Evolutionary conservation across 306 rosid genomes (phyloP).

Genomic region (Trifolium repens): DNA sequence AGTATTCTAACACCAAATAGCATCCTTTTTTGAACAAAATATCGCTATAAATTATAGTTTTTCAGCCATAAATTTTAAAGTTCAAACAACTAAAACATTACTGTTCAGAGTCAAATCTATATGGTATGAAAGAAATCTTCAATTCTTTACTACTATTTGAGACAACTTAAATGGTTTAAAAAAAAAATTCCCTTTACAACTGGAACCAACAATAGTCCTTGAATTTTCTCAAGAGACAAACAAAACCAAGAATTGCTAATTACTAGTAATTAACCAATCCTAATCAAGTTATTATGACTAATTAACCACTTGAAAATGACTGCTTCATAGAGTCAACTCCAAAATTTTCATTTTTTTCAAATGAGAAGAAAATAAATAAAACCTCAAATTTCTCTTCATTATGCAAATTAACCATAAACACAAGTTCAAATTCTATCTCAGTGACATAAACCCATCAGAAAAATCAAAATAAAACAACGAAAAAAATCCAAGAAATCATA

Average conservation of each 20-base stretch:
- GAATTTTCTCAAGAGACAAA: constrained; percentile 42
- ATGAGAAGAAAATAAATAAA: neutral
- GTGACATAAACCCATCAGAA: constrained; percentile 2
- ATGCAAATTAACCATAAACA: neutral
- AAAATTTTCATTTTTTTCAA: neutral
- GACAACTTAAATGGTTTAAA: neutral
- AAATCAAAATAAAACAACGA: constrained; percentile 6
- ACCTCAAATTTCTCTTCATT: neutral
- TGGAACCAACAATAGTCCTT: neutral
- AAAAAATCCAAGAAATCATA: constrained; percentile 22
- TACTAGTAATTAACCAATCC: neutral
- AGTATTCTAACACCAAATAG: constrained; percentile 30
- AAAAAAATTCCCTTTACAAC: constrained; percentile 17
- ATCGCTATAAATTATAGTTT: neutral
- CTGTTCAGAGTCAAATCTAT: constrained; percentile 18
- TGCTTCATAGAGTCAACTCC: constrained; percentile 30
- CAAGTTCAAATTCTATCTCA: neutral
- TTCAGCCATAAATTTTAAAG: constrained; percentile 20
- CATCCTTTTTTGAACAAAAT: constrained; percentile 24
- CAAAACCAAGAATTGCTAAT: neutral
- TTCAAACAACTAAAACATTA: neutral
- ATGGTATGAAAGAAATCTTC: neutral
- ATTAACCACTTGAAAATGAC: constrained; percentile 9
- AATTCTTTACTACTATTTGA: neutral
- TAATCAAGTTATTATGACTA: neutral